These are phyloP conservation scores for Botrytis sinoallii DNA, from an alignment of 2,329 filamentous ascomycete genomes.

Conservation along the genomic window DNA sequence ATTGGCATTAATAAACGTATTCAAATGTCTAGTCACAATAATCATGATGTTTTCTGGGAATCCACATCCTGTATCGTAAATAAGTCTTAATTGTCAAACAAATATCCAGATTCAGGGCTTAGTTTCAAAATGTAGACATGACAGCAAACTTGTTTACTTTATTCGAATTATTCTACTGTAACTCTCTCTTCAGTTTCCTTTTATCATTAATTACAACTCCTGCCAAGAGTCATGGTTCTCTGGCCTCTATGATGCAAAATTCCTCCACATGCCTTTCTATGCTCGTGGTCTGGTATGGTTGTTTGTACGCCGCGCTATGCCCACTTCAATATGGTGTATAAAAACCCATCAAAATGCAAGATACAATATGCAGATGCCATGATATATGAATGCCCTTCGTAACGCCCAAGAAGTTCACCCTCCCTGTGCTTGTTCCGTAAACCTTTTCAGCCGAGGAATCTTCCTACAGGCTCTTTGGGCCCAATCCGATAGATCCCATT, in stretches of 20 bases:
- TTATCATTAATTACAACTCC: constrained; percentile 10
- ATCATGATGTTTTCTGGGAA: not conserved
- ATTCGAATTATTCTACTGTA: constrained; percentile 1
- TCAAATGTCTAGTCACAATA: not conserved
- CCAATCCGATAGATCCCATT: not conserved
- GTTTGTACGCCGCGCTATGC: constrained; percentile 18
- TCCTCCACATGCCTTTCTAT: constrained; percentile 8
- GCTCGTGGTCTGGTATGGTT: constrained; percentile 6
- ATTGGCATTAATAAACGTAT: not conserved
- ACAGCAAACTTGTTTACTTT: not conserved
- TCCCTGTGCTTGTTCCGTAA: not conserved
- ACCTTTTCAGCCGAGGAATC: not conserved
- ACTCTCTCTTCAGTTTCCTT: not conserved
- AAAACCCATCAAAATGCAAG: constrained; percentile 7
- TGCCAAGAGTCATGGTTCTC: not conserved
- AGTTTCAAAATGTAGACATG: not conserved
- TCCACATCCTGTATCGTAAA: not conserved
- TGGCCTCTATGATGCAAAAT: constrained; percentile 11
- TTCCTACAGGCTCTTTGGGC: not conserved
- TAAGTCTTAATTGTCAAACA: not conserved
- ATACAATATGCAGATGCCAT: constrained; percentile 6
- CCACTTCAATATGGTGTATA: not conserved
- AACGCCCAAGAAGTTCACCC: not conserved
- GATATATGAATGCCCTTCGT: not conserved
- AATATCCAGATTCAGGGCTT: not conserved